These are phyloP conservation scores for Chrysosporium queenslandicum DNA, from an alignment of 2,329 filamentous ascomycete species.

Conservation along the genomic window DNA sequence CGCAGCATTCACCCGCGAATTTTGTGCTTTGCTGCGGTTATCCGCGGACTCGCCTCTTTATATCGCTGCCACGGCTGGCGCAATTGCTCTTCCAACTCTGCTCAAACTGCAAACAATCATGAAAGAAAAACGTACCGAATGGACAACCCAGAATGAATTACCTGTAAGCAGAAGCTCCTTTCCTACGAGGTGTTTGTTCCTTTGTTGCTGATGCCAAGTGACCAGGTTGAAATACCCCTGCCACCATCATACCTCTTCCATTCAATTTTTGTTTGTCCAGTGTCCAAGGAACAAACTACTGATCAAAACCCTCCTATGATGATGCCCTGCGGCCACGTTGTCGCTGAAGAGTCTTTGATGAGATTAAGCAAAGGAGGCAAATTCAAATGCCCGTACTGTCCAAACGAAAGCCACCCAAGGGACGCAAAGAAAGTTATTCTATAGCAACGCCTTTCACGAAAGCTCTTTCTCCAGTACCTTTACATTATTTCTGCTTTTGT, in stretches of 20 bases:
- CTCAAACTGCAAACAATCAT: constrained; percentile 83
- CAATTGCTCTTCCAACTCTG: constrained; percentile 79
- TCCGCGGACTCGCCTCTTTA: constrained; percentile 89
- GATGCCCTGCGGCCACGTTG: constrained; percentile 89
- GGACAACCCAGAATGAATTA: constrained; percentile 84
- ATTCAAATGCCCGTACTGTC: constrained; percentile 97
- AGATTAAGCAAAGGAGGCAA: constrained; percentile 66
- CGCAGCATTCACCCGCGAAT: constrained; percentile 82
- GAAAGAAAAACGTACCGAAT: constrained; percentile 81
- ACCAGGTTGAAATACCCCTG: constrained; percentile 54
- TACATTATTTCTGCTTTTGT: neutral
- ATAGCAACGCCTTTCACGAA: constrained; percentile 29
- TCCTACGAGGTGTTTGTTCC: constrained; percentile 11
- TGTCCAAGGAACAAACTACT: constrained; percentile 92
- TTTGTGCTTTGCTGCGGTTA: constrained; percentile 81
- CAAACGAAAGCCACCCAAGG: constrained; percentile 64
- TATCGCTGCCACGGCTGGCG: constrained; percentile 81
- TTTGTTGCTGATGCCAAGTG: constrained; percentile 7
- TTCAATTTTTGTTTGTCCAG: constrained; percentile 94
- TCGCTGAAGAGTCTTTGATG: constrained; percentile 73
- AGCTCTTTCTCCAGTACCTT: neutral
- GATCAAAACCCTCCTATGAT: constrained; percentile 93
- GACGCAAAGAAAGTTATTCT: constrained; percentile 67
- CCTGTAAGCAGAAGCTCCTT: constrained; percentile 52
- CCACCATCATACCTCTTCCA: constrained; percentile 66